These are phyloP conservation scores for Xylaria curta DNA, from an alignment of 495 filamentous ascomycete genomes.

Conservation along the genomic window DNA sequence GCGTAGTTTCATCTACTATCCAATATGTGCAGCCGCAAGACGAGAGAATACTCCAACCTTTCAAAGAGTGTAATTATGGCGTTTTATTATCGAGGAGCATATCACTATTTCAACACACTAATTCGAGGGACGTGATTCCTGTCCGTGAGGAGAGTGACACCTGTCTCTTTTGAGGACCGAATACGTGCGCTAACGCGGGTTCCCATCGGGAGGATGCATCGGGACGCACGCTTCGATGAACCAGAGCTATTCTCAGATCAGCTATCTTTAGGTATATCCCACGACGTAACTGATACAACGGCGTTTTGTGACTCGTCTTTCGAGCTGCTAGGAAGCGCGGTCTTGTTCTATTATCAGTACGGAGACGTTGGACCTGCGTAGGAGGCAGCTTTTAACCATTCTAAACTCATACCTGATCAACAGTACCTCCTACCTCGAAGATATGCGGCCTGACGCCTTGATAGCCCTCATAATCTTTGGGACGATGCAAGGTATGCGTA, in stretches of 20 bases:
- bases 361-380: not conserved
- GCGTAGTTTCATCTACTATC: not conserved
- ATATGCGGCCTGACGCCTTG: conserved; percentile 8
- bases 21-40: not conserved
- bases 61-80: too few relatives aligned
- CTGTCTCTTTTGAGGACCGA: not conserved
- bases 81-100: not conserved
- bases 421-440: not conserved
- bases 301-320: not conserved
- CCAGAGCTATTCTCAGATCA: not conserved
- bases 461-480: not conserved
- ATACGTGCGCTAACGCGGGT: conserved; percentile 20
- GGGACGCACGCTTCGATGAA: not conserved
- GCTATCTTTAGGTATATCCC: not conserved
- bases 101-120: not conserved
- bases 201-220: conserved; percentile 24
- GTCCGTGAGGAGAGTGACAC: not conserved
- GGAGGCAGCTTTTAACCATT: not conserved
- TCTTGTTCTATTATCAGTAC: not conserved
- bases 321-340: not conserved
- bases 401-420: not conserved
- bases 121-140: not conserved
- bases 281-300: not conserved
- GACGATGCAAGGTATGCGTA: not conserved
- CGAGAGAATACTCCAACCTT: too few relatives aligned